Evolutionary conservation across 2,329 filamentous ascomycete species (phyloP).

Genomic region (Colletotrichum lupini): DNA sequence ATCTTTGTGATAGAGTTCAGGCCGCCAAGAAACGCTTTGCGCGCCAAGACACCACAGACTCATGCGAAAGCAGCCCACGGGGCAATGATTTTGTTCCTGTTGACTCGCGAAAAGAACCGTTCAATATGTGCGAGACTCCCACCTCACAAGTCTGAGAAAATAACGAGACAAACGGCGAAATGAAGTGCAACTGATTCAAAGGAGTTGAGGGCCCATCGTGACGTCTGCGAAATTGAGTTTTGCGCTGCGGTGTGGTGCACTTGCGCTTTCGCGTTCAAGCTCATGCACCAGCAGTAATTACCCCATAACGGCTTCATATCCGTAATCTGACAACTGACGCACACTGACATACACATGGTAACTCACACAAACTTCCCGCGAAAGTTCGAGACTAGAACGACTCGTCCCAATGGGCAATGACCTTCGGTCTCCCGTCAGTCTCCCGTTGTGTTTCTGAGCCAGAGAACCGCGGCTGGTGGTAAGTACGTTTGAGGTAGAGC

Average conservation of each 20-base stretch:
- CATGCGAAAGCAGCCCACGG: constrained; percentile 3
- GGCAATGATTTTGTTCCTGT: not conserved
- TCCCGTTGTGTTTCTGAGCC: not conserved
- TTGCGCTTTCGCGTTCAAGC: not conserved
- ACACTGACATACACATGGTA: not conserved
- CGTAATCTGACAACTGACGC: not conserved
- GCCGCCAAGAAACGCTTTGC: constrained; percentile 17
- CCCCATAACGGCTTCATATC: not conserved
- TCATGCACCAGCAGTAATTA: not conserved
- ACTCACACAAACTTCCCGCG: not conserved
- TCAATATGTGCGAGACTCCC: constrained; percentile 18
- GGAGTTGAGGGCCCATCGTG: not conserved
- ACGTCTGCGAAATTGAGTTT: not conserved
- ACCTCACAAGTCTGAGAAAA: not conserved
- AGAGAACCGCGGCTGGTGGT: not conserved
- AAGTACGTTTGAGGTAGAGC: constrained; percentile 11
- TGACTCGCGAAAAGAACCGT: constrained; percentile 13
- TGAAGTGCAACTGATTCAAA: not conserved
- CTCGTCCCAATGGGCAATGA: not conserved
- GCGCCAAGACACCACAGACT: constrained; percentile 21
- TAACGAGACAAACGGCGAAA: not conserved
- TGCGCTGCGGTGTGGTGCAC: not conserved
- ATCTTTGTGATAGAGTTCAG: constrained; percentile 13
- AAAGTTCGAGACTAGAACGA: not conserved
- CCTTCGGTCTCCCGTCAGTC: constrained; percentile 1